These are phyloP conservation scores for Cladobotryum protrusum DNA, from an alignment of 2,329 filamentous ascomycete genomes.

Conservation along the genomic window DNA sequence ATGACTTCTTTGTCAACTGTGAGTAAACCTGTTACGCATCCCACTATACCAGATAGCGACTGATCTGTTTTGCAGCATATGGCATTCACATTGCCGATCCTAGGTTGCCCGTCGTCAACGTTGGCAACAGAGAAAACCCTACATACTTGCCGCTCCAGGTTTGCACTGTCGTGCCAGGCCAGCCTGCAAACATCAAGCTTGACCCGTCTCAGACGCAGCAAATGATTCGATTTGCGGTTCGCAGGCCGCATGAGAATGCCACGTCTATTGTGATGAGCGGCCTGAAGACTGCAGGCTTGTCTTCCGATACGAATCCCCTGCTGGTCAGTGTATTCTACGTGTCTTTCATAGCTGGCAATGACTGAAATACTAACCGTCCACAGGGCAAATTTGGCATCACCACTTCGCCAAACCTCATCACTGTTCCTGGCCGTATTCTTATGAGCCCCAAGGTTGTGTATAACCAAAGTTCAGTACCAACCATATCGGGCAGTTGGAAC, in stretches of 20 bases:
- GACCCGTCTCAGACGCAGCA: slow-evolving; percentile 44
- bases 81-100: slow-evolving; percentile 29
- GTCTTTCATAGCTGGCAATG: not conserved
- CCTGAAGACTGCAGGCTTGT: slow-evolving; percentile 42
- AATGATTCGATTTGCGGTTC: slow-evolving; percentile 58
- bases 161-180: slow-evolving; percentile 50
- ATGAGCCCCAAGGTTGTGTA: slow-evolving; percentile 49
- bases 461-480: slow-evolving; percentile 19
- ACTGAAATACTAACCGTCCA: not conserved
- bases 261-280: slow-evolving; percentile 47
- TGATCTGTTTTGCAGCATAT: slow-evolving; percentile 23
- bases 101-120: slow-evolving; percentile 49
- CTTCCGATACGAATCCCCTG: slow-evolving; percentile 27
- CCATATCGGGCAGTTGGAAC: slow-evolving; percentile 50
- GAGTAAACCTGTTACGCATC: slow-evolving; percentile 16
- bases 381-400: slow-evolving; percentile 47
- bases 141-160: slow-evolving; percentile 54
- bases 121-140: slow-evolving; percentile 47
- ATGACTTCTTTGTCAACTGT: slow-evolving; percentile 42
- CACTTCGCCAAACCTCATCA: slow-evolving; percentile 46
- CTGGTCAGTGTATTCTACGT: slow-evolving; percentile 26
- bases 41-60: not conserved
- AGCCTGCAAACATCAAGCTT: slow-evolving; percentile 46
- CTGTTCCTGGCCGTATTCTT: slow-evolving; percentile 57
- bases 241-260: slow-evolving; percentile 49